Evolutionary conservation across 169 alveolate species (phyloP), one percentile per base, ranked within the genome.

Genomic region (Blepharisma undulans): DNA sequence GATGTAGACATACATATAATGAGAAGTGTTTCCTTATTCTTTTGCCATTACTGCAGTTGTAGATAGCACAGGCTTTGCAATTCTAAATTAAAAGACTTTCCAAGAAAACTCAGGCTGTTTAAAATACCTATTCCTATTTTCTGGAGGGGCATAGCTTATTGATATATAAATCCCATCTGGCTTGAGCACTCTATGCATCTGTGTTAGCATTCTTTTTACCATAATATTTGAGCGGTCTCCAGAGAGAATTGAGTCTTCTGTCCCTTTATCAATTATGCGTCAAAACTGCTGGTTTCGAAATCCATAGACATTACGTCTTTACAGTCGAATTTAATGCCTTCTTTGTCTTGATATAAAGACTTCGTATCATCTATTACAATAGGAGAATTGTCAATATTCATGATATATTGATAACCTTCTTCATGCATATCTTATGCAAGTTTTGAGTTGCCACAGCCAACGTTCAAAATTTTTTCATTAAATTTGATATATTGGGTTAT

Each of bases 401-500:
- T 93, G 74, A 97, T 93, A 48, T 95, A 93, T 80, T 92, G 90
- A 92, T 93, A 98, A 10, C 99, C 99, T 60, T 97, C 99, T 87
- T 97, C 99, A 88, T 95, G 96, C 95, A 98, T 93, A 80, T 97
- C 98, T 89, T 97, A 98, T 79, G 98, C 94, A 92, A 98, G 92
- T 89, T 98, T 94, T 59, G 99, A 97, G 88, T 96, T 97, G 29
- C 99, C 99, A 92, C 98, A 96, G 4, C 99, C 99, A 4, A 97
- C 93, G 77, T 96, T 94, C 59, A 98, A 90, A 72, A 98, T 95
- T 71, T 93, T 92, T 90, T 93, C 93, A 61, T 93, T 95, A 21
- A 97, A 95, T 59, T 94, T 86, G 92, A 97, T 87, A 81, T 93
- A 95, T 87, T 96, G 98, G 19, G 96, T 93, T 72, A 98, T 90